Evolutionary conservation across 306 rosid genomes (phyloP), one percentile per base, ranked within the genome.

Genomic region (Trifolium dubium): DNA sequence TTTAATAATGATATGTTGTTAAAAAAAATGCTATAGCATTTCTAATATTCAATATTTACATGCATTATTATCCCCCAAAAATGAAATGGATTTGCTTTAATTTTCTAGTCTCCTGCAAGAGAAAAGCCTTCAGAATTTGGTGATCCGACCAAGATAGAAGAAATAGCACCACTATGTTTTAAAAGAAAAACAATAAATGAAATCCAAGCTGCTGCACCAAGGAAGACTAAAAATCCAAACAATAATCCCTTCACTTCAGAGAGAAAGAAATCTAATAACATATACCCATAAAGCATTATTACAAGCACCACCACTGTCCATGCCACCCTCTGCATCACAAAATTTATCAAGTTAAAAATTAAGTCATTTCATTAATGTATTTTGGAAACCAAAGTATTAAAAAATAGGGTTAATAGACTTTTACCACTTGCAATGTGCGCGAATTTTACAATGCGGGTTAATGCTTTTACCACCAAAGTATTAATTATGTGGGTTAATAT

Each of bases 281-380:
- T 78, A 47, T 84, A 84, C 35, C 87, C 87, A 64, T 84, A 84
- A 34, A 74, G 78, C 76, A 81, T 1, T 30, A 84, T 80, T 35
- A 84, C 85, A 66, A 84, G 40, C 66, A 80, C 81, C 35, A 84
- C 80, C 59, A 84, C 73, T 39, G 53, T 77, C 87, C 87, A 84
- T 50, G 88, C 59, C 32, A 84, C 81, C 59, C 74, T 84, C 85
- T 84, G 5, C 82, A 77, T 68, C 64, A 77, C 9, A 61, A 67
- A 73, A 60, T 50, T 60, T 3, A 69, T 53, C 13, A 50, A 23
- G 23, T 23, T 23, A 23, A 23, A 23, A 23, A 23, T 23, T 23
- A 23, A 0, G 23, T 23, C 23, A 23, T 23, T 23, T 23, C 40
- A 37, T 43, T 13, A 43, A 10, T 43, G 14, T 43, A 43, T 43